A percentile compares a stretch with the other conserved stretches of the same genome.
Conservation (phyloP, 257 asterid genomes). For the Asclepias syriaca region DNA sequence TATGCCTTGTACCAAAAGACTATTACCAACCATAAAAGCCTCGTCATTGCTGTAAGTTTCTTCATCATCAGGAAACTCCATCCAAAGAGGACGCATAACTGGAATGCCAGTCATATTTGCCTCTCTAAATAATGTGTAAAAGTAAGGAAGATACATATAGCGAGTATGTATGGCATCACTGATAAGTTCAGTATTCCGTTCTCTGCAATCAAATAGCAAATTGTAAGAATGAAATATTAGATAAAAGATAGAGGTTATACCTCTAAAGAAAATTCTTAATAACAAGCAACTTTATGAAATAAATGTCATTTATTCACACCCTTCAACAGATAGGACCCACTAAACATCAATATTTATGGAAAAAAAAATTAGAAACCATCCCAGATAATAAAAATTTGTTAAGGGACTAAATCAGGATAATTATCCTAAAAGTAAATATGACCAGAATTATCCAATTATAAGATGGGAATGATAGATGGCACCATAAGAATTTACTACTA, state of each 20-base stretch:
- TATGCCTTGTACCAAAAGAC: constrained; percentile 94
- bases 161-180: constrained; percentile 83
- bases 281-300: not conserved
- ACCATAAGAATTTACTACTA: not conserved
- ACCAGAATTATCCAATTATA: not conserved
- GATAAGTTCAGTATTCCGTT: constrained; percentile 69
- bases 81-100: constrained; percentile 93
- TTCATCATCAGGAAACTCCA: constrained; percentile 93
- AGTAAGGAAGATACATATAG: constrained; percentile 87
- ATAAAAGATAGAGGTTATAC: not conserved
- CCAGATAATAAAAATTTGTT: too few species aligned
- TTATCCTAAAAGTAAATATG: not conserved
- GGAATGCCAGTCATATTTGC: constrained; percentile 85
- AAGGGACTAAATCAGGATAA: not conserved
- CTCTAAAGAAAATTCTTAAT: not conserved
- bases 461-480: not conserved
- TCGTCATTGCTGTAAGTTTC: constrained; percentile 78
- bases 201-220: constrained; percentile 43
- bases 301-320: too few species aligned
- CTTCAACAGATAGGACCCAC: too few species aligned
- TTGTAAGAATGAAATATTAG: constrained; percentile 10
- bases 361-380: too few species aligned
- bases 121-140: constrained; percentile 90
- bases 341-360: too few species aligned
- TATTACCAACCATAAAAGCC: constrained; percentile 93